Conservation (phyloP, 148 eudicot species). For the Drosera capensis region DNA sequence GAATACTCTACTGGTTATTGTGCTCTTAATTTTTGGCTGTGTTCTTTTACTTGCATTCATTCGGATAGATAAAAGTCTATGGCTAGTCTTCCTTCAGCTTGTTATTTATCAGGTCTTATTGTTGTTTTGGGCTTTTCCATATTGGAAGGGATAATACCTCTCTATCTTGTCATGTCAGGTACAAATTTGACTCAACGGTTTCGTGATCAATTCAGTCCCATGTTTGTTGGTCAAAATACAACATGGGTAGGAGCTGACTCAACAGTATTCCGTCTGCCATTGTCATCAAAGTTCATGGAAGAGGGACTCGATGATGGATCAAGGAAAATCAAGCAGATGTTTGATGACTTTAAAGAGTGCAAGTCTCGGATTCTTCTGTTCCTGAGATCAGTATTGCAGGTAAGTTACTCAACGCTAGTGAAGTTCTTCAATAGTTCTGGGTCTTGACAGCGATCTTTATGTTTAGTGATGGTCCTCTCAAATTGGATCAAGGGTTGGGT, state of each 20-base stretch:
- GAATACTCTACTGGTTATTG: too few relatives aligned
- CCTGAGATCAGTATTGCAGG: constrained; percentile 81
- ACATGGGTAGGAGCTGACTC: constrained; percentile 40
- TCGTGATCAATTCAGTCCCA: constrained; percentile 77
- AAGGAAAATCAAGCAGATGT: constrained; percentile 33
- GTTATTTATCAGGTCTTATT: not conserved
- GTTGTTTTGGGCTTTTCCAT: not conserved
- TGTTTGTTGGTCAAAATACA: constrained; percentile 53
- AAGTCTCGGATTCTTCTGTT: constrained; percentile 62
- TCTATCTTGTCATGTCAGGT: constrained; percentile 35
- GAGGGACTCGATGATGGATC: constrained; percentile 50
- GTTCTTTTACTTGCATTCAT: too few relatives aligned
- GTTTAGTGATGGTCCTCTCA: too few relatives aligned
- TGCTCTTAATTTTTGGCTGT: too few relatives aligned
- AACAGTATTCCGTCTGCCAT: constrained; percentile 84
- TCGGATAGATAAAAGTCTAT: too few relatives aligned
- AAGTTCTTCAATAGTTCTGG: too few relatives aligned
- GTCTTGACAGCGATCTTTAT: too few relatives aligned
- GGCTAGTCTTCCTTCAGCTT: too few relatives aligned
- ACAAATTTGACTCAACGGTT: constrained; percentile 71
- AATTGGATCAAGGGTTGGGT: too few relatives aligned
- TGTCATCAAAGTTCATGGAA: constrained; percentile 47
- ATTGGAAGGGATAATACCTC: constrained; percentile 6
- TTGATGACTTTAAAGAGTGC: constrained; percentile 54
- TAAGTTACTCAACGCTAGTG: too few relatives aligned